Base-by-base conservation (phyloP, 2,329 filamentous ascomycete genomes). In the Phialophora verrucosa region DNA sequence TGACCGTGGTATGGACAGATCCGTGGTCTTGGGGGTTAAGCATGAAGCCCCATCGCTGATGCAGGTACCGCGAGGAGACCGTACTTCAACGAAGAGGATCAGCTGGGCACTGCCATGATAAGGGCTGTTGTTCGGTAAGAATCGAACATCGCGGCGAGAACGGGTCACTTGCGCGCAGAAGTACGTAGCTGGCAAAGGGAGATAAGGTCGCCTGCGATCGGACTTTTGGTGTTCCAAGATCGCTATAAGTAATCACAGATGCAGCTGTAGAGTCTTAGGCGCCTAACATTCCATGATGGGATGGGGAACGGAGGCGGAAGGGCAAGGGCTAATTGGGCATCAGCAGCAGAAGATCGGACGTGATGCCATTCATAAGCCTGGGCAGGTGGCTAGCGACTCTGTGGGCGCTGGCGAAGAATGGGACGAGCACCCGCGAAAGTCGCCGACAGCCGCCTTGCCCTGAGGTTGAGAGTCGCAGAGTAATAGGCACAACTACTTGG, bases 401-500 rank as follows among this genome's bases (percentile, higher is more conserved):
- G 38, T 7, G 29, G 38, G 42, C 25, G 38, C 17, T 2, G 27
- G 20, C n/a, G 56, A 20, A 50, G 42, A 50, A 35, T 23, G 42
- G 31, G 7, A 25, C 7, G 27, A 50, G 25, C 42, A 29, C 57
- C 57, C 47, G 56, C 12, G 25, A 47, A 32, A 59, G 57, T 47
- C 20, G 27, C 57, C 42, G 57, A 50, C 25, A 47, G 3, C n/a
- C 20, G 17, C 7, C 55, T 58, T 44, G 2, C 3, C 5, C 12
- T 25, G 42, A 20, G 56, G 23, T 47, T 14, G 8, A 10, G 31
- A 20, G 38, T 29, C 20, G 38, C 23, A 59, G 35, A 42, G 31
- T 17, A 59, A 59, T 42, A 59, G 57, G 57, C 42, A 35, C 31
- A 27, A 50, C 42, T 12, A n/a, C n/a, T n/a, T n/a, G n/a, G n/a